Evolutionary conservation across 345 rosid genomes (phyloP).

Genomic region (Dipteronia sinensis): DNA sequence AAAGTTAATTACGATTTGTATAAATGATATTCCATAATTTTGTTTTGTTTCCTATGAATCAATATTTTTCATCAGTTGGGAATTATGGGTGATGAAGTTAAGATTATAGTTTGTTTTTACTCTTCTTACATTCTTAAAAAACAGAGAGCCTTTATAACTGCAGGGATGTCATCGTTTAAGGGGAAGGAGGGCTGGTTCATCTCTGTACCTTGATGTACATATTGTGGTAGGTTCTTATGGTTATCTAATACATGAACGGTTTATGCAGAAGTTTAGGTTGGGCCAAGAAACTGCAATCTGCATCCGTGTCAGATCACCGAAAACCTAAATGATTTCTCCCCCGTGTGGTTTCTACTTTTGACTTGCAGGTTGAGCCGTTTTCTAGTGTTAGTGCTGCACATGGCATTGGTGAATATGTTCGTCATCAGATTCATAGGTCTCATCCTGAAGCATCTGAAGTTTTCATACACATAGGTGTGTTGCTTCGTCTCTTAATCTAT

Average conservation of each 20-base stretch:
- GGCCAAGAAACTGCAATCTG: neutral
- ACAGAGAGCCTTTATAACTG: constrained; percentile 7
- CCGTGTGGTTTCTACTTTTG: constrained; percentile 8
- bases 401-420: constrained; percentile 81
- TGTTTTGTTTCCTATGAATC: no score
- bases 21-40: neutral
- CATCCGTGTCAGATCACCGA: neutral
- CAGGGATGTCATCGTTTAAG: constrained; percentile 96
- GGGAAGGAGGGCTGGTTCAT: constrained; percentile 96
- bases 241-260: neutral
- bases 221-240: constrained; percentile 63
- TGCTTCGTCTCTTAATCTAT: neutral
- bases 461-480: constrained; percentile 90
- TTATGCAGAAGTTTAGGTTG: neutral
- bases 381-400: constrained; percentile 90
- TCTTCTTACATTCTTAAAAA: constrained; percentile 6
- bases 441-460: constrained; percentile 85
- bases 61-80: neutral
- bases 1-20: neutral
- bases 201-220: constrained; percentile 85
- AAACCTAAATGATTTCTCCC: neutral
- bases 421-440: constrained; percentile 58
- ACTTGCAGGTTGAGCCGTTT: constrained; percentile 81
- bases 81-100: neutral
- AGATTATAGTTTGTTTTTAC: neutral